Base-by-base conservation (phyloP, 495 filamentous ascomycete species). In the Neurospora sp. region DNA sequence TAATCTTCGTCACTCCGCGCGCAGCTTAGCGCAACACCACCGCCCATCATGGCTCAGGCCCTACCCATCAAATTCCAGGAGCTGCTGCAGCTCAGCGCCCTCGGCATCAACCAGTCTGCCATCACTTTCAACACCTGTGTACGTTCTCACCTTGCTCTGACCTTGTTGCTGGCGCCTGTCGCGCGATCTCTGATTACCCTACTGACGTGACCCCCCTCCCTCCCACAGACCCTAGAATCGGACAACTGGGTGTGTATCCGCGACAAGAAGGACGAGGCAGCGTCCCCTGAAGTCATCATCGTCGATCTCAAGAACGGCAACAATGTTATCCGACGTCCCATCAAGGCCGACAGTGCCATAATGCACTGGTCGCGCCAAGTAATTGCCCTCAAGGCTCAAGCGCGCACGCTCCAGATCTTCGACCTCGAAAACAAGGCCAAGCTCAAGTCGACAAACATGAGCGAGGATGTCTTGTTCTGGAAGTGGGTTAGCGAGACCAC, bases 261-360 rank as follows among this genome's bases (percentile, higher is more conserved):
- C 76, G 95, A 99, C 83, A 93, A 94, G 83, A 89, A 91, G 77
- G 89, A 90, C 74, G 91, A 92, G 71, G 88, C 90, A 68, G 88
- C 92, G 69, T 89, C 89, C 69, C 92, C 96, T 40, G 94, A 99
- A 82, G 96, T 98, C 74, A 92, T 98, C 81, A 99, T 98, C 82
- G 85, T 99, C 82, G 90, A 98, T 81, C 91, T 99, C 77, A 96
- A 97, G 82, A 94, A 96, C 84, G 88, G 88, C 83, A 97, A 97
- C 88, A 92, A 94, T 83, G 88, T 97, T 78, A 96, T 94, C 73
- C 91, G 92, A 75, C 89, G 96, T 75, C 94, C 94, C 10, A 99
- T 99, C 86, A 98, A 98, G 85, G 96, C 96, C 76, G 96, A 99
- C 86, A 97, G 94, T 89, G 96, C 96, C 74, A 98, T 99, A 80